Evolutionary conservation across 2,329 filamentous ascomycete genomes (phyloP), one percentile per base, ranked within the genome.

Genomic region (Ceratocystis colombiana): DNA sequence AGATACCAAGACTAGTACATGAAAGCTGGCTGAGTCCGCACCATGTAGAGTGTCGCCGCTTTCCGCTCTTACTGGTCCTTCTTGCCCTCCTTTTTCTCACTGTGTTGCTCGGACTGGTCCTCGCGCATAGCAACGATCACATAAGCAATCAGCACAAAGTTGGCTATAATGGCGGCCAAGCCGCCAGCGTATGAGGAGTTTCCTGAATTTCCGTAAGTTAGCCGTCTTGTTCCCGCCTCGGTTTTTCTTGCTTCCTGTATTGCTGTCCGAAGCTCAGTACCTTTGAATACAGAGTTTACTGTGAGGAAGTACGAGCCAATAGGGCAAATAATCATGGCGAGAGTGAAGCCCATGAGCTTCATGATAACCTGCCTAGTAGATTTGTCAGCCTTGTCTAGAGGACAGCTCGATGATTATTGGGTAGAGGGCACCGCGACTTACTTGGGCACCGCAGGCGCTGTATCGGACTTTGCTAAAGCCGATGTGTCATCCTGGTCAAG

Each of bases 51-150:
- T 4, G 12, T 41, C 20, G 20, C 22, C n/a, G 6, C 37, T 30
- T 5, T n/a, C 22, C 4, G 12, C 7, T 30, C 44, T 72, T 71
- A 81, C 69, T 77, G 75, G 57, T 79, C 75, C 72, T 84, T 84
- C 75, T 82, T 84, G 64, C 71, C 74, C 65, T 79, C 77, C 50
- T 72, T 72, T 71, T 77, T 77, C 45, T 72, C 68, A 70, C 77
- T 76, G 20, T 82, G 76, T 10, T 73, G 75, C 30, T 80, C 80
- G 1, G 77, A 77, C 70, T 83, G 78, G 72, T 97, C 94, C 75
- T 99, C 94, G 68, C 82, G 86, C 83, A 96, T 92, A 3, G 94
- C 94, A 22, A 96, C 90, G 66, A 96, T 78, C 55, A 97, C 84
- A 75, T 97, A 99, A n/a, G 82, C 85, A 67, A 97, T 83, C 63